These are phyloP conservation scores for Alnus glutinosa DNA, from an alignment of 306 rosid species.

Conservation along the genomic window DNA sequence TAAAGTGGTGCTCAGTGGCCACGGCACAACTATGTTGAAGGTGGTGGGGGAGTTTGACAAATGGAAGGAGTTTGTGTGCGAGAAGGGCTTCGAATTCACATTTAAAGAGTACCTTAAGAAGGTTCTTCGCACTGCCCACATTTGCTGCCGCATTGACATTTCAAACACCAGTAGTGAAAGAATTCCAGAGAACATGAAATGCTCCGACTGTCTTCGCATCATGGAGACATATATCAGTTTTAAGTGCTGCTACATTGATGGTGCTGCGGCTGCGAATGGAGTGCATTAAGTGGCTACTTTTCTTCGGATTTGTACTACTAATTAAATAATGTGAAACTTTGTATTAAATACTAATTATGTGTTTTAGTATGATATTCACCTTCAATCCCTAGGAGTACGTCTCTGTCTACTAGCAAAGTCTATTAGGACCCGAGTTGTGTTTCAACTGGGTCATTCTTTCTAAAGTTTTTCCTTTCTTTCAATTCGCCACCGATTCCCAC, in stretches of 20 bases:
- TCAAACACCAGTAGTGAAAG: conserved; percentile 6
- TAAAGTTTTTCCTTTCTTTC: no score
- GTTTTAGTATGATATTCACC: no score
- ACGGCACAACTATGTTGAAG: conserved; percentile 45
- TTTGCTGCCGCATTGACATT: conserved; percentile 24
- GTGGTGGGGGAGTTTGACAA: conserved; percentile 60
- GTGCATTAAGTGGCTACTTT: no score
- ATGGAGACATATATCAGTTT: conserved; percentile 44
- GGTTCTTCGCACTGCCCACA: conserved; percentile 15
- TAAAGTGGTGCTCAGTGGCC: conserved; percentile 43
- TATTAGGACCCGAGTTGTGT: no score
- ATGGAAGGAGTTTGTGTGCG: conserved; percentile 37
- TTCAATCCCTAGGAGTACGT: no score
- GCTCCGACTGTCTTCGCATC: conserved; percentile 34
- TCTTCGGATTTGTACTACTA: no score
- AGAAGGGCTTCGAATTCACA: conserved; percentile 31
- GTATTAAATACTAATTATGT: no score
- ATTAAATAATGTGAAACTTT: no score
- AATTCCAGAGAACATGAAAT: conserved; percentile 26
- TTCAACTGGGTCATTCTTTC: no score
- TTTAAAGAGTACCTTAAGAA: conserved; percentile 16
- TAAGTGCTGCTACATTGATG: not conserved
- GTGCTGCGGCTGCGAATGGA: not conserved
- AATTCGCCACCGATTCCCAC: no score
- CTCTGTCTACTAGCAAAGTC: no score